A percentile compares a stretch with the other conserved stretches of the same genome.
These are phyloP conservation scores for Punctularia strigosozonata DNA, from an alignment of 768 basidiomycete genomes.

Conservation along the genomic window DNA sequence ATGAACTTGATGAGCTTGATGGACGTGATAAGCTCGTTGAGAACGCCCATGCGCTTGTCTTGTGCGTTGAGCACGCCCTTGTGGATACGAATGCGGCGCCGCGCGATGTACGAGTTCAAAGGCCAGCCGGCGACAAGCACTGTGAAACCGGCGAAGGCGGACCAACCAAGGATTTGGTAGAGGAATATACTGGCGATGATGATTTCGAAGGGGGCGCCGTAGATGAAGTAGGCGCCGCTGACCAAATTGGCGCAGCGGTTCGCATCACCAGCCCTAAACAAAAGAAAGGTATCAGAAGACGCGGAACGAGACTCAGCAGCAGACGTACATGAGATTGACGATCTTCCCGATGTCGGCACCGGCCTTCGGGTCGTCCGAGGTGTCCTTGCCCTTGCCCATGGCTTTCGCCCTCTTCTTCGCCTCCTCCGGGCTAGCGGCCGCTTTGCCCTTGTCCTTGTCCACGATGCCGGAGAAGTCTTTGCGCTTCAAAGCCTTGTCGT, in stretches of 20 bases:
- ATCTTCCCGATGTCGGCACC: constrained; percentile 87
- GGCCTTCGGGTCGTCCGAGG: constrained; percentile 42
- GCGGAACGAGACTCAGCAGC: constrained; percentile 61
- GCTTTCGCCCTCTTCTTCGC: constrained; percentile 27
- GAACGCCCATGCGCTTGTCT: constrained; percentile 67
- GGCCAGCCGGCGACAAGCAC: constrained; percentile 58
- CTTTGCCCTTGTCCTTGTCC: constrained; percentile 29
- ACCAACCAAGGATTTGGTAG: constrained; percentile 58
- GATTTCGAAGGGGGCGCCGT: constrained; percentile 62
- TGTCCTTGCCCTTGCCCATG: constrained; percentile 14
- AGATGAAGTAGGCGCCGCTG: constrained; percentile 2
- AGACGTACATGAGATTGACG: constrained; percentile 85
- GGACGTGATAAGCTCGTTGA: constrained; percentile 68
- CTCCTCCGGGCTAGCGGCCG: constrained; percentile 11
- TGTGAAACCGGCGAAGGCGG: constrained; percentile 70
- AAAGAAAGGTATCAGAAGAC: constrained; percentile 5
- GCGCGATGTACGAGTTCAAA: constrained; percentile 55
- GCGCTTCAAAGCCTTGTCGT: constrained; percentile 78
- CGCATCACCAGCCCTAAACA: constrained; percentile 1
- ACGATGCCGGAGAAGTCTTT: constrained; percentile 76
- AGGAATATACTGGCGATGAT: constrained; percentile 61
- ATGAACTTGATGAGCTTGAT: constrained; percentile 80
- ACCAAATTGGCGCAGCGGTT: constrained; percentile 4
- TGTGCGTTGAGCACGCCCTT: constrained; percentile 48
- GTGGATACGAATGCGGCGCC: constrained; percentile 46